Evolutionary conservation across 305 asterid genomes (phyloP).

Genomic region (Solanum hybrid): DNA sequence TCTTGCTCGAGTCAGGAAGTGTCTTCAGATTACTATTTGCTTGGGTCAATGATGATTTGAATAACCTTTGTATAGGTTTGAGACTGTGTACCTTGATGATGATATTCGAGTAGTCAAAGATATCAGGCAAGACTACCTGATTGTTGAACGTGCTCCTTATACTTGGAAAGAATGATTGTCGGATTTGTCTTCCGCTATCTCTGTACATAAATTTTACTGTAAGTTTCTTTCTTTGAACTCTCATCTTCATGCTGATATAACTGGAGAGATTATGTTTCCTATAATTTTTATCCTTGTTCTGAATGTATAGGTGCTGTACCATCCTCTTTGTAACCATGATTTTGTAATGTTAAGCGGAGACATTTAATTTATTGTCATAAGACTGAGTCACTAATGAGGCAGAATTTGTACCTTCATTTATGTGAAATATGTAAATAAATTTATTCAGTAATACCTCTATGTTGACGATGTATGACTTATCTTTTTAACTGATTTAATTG

Average conservation of each 20-base stretch:
- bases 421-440: background rate
- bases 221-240: constrained; percentile 1
- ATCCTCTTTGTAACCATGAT: background rate
- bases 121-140: constrained; percentile 63
- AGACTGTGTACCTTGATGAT: constrained; percentile 53
- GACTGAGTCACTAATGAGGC: background rate
- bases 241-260: background rate
- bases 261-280: background rate
- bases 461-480: background rate
- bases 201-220: background rate
- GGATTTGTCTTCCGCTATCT: background rate
- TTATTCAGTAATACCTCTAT: background rate
- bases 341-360: background rate
- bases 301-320: background rate
- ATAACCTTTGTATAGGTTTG: constrained; percentile 3
- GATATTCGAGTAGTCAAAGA: constrained; percentile 85
- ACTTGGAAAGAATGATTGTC: constrained; percentile 66
- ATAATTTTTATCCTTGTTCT: background rate
- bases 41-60: background rate
- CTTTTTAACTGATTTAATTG: background rate
- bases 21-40: background rate
- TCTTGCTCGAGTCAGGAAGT: background rate
- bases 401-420: background rate
- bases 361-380: background rate
- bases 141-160: constrained; percentile 84